phyloP scores from a whole-genome alignment of 306 rosid genomes.

The Cyamopsis tetragonoloba region DNA sequence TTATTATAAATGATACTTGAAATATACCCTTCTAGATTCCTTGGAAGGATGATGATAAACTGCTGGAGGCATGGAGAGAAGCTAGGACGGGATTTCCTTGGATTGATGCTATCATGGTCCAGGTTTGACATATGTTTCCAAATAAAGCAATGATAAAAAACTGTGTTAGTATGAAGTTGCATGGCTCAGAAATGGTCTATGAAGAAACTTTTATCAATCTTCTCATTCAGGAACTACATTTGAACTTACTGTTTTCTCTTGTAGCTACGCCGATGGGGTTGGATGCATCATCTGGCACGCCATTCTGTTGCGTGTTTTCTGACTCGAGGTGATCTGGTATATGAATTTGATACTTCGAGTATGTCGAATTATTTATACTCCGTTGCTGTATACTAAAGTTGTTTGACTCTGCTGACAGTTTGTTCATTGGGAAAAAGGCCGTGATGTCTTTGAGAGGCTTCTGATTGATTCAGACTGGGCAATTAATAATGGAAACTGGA shows the following conservation, averaged over 20 bases:
- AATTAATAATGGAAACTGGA: conserved; percentile 91
- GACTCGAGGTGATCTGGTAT: conserved; percentile 96
- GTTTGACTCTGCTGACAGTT: conserved; percentile 45
- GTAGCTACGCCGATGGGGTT: conserved; percentile 91
- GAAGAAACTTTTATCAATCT: not conserved
- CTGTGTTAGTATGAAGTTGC: not conserved
- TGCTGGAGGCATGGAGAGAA: conserved; percentile 86
- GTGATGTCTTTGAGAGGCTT: conserved; percentile 91
- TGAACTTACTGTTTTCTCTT: conserved; percentile 29
- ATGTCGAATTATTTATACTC: conserved; percentile 3
- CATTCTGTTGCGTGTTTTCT: conserved; percentile 90
- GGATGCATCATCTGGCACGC: conserved; percentile 99
- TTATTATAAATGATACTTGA: not conserved
- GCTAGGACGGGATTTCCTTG: conserved; percentile 92
- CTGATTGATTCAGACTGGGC: conserved; percentile 98
- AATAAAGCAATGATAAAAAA: conserved; percentile 10
- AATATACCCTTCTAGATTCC: conserved; percentile 53
- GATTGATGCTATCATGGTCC: conserved; percentile 94
- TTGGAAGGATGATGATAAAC: conserved; percentile 73
- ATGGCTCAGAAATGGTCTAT: not conserved
- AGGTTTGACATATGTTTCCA: conserved; percentile 49
- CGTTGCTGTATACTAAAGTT: conserved; percentile 20
- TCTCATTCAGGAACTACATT: not conserved
- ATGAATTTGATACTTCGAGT: not conserved
- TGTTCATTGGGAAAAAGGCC: conserved; percentile 95